Conservation (phyloP, 2,329 filamentous ascomycete genomes). For the Stachybotrys chartarum region DNA sequence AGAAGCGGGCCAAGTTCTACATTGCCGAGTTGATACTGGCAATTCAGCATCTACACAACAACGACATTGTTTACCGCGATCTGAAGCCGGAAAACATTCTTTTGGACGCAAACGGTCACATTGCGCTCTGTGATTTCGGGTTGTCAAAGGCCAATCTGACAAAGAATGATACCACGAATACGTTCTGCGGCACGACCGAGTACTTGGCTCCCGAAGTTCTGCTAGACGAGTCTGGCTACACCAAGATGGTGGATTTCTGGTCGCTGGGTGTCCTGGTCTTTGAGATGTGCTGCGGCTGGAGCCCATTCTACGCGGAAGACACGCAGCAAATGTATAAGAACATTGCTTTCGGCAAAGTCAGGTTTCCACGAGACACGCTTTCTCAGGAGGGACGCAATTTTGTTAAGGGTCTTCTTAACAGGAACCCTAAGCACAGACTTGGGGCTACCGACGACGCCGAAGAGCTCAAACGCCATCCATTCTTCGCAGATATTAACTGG, state of each 20-base stretch:
- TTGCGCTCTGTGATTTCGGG: slow-evolving; percentile 95
- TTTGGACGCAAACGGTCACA: slow-evolving; percentile 93
- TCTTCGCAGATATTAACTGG: slow-evolving; percentile 95
- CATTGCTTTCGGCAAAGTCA: slow-evolving; percentile 96
- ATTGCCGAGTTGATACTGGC: slow-evolving; percentile 96
- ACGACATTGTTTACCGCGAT: slow-evolving; percentile 97
- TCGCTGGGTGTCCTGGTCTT: slow-evolving; percentile 95
- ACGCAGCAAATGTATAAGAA: slow-evolving; percentile 99
- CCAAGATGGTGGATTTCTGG: slow-evolving; percentile 99
- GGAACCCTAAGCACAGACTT: slow-evolving; percentile 91
- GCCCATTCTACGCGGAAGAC: slow-evolving; percentile 96
- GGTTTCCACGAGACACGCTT: slow-evolving; percentile 90
- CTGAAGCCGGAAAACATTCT: slow-evolving; percentile 97
- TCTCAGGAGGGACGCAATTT: slow-evolving; percentile 95
- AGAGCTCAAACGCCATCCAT: slow-evolving; percentile 88
- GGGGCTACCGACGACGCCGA: slow-evolving; percentile 87
- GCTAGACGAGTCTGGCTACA: slow-evolving; percentile 93
- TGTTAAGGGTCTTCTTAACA: slow-evolving; percentile 93
- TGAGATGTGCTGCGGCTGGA: slow-evolving; percentile 99
- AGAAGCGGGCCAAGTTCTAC: slow-evolving; percentile 95
- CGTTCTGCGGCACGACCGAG: slow-evolving; percentile 96
- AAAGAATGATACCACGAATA: slow-evolving; percentile 97
- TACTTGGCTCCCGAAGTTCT: slow-evolving; percentile 95
- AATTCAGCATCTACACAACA: slow-evolving; percentile 88
- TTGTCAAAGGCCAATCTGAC: slow-evolving; percentile 95